Conservation (phyloP, 2,329 filamentous ascomycete species). For the Periconia sp. region DNA sequence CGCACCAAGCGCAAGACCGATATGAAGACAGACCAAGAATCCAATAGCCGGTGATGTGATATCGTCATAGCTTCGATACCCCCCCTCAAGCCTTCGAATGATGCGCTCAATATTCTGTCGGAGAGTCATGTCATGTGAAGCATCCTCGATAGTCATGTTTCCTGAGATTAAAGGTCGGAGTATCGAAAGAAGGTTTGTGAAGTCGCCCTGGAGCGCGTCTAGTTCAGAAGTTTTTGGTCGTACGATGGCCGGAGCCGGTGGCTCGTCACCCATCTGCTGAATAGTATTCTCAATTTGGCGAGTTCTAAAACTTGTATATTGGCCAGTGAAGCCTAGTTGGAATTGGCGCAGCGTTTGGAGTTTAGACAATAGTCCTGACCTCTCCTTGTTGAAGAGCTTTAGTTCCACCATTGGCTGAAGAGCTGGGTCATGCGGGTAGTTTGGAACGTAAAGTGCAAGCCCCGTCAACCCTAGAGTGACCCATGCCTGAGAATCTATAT, state of each 20-base stretch:
- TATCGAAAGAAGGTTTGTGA: conserved; percentile 70
- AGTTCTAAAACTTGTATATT: conserved; percentile 70
- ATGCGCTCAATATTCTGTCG: conserved; percentile 70
- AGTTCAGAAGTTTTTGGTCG: conserved; percentile 74
- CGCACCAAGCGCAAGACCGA: conserved; percentile 69
- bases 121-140: conserved; percentile 42
- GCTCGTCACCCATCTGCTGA: conserved; percentile 67
- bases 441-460: conserved; percentile 82
- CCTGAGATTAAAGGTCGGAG: conserved; percentile 35
- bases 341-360: conserved; percentile 69
- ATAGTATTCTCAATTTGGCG: conserved; percentile 69
- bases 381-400: conserved; percentile 63
- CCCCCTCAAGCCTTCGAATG: conserved; percentile 69
- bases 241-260: conserved; percentile 71
- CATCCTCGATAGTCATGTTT: conserved; percentile 28
- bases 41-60: conserved; percentile 78
- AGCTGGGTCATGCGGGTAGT: conserved; percentile 84
- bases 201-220: conserved; percentile 78
- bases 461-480: conserved; percentile 76
- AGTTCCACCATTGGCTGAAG: conserved; percentile 68
- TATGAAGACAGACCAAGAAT: conserved; percentile 77
- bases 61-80: conserved; percentile 84
- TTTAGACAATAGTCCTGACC: conserved; percentile 60
- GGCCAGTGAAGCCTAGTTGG: conserved; percentile 71
- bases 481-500: conserved; percentile 63